Conservation (phyloP, 2,329 filamentous ascomycete genomes). For the Phyllosticta capitalensis region DNA sequence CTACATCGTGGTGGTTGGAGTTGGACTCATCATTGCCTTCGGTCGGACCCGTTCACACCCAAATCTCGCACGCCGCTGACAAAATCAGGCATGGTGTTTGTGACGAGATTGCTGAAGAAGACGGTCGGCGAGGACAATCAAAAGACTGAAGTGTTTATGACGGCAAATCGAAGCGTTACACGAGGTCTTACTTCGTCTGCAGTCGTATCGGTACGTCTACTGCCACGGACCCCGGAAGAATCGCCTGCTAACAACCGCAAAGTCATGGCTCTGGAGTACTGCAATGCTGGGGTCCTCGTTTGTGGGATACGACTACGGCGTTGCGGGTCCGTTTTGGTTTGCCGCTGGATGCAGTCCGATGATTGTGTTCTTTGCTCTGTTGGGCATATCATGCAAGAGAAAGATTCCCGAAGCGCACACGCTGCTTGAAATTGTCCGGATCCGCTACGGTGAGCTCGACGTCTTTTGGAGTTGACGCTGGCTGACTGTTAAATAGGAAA, state of each 20-base stretch:
- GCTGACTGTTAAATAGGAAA: constrained; percentile 9
- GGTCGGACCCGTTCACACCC: no score
- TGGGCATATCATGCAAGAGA: constrained; percentile 44
- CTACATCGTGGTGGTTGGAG: constrained; percentile 34
- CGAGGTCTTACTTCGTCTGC: constrained; percentile 45
- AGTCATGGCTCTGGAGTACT: constrained; percentile 46
- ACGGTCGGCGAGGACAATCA: constrained; percentile 40
- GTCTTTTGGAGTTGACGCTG: constrained; percentile 24
- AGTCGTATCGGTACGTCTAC: constrained; percentile 27
- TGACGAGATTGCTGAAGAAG: constrained; percentile 39
- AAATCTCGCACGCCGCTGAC: constrained; percentile 3
- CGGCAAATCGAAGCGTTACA: constrained; percentile 42
- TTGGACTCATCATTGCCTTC: constrained; percentile 33
- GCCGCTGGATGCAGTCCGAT: constrained; percentile 32
- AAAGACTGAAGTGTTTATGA: constrained; percentile 49
- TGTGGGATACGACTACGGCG: constrained; percentile 46
- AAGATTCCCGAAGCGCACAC: constrained; percentile 47
- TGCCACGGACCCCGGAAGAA: not conserved
- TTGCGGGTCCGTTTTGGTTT: constrained; percentile 48
- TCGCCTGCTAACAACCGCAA: not conserved
- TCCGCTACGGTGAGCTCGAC: constrained; percentile 33
- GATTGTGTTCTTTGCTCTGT: constrained; percentile 45
- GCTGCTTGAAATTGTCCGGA: constrained; percentile 43
- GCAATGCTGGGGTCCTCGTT: constrained; percentile 42
- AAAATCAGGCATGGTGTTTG: constrained; percentile 35